Conservation (phyloP, 2,329 filamentous ascomycete species). For the Penicillium rolfsii region DNA sequence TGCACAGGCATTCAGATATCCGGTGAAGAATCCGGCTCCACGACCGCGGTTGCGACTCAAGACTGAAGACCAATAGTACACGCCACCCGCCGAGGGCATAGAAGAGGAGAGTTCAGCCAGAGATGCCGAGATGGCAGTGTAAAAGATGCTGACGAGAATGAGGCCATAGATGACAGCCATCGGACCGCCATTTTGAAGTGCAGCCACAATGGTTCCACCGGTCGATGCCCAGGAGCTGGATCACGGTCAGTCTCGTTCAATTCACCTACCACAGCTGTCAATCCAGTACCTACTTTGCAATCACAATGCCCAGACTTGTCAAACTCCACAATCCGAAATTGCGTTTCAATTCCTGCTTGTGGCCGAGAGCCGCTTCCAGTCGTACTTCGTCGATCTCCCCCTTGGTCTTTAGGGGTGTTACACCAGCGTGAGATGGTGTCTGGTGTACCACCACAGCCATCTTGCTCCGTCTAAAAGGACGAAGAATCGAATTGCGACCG, state of each 20-base stretch:
- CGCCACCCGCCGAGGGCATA: conserved; percentile 57
- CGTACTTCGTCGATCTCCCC: conserved; percentile 27
- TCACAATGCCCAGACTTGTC: conserved; percentile 59
- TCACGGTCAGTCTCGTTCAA: conserved; percentile 1
- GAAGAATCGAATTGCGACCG: not conserved
- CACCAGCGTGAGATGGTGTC: conserved; percentile 8
- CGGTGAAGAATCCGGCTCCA: conserved; percentile 46
- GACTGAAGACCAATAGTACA: conserved; percentile 63
- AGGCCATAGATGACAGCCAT: conserved; percentile 64
- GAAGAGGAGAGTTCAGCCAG: conserved; percentile 61
- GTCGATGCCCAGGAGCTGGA: conserved; percentile 62
- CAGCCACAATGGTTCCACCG: conserved; percentile 59
- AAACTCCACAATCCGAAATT: conserved; percentile 61
- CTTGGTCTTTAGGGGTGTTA: conserved; percentile 13
- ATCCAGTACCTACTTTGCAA: conserved; percentile 42
- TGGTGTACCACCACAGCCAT: conserved; percentile 15
- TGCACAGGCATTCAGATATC: conserved; percentile 40
- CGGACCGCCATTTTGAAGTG: conserved; percentile 62
- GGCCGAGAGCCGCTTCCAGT: conserved; percentile 46
- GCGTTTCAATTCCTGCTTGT: conserved; percentile 61
- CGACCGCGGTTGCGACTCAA: conserved; percentile 54
- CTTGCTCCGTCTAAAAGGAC: not conserved
- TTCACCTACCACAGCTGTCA: not conserved
- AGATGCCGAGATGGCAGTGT: conserved; percentile 57
- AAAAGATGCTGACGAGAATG: conserved; percentile 51